Conservation (phyloP, 2,329 filamentous ascomycete species). For the Phaeoacremonium minimum region DNA sequence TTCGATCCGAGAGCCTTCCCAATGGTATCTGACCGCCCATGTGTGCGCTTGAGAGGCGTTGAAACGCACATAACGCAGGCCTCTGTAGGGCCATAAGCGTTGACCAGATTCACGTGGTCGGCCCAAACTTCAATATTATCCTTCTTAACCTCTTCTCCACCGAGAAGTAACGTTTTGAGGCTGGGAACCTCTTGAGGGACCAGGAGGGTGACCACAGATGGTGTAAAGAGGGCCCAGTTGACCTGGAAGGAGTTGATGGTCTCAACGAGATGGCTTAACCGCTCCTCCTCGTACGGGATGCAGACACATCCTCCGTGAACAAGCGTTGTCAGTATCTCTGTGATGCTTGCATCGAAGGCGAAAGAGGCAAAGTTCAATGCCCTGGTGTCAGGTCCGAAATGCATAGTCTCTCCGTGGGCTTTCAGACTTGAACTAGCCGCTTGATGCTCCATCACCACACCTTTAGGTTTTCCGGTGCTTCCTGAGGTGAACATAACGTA, state of each 20-base stretch:
- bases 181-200: constrained; percentile 6
- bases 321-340: constrained; percentile 12
- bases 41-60: no score
- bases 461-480: constrained; percentile 42
- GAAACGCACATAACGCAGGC: no score
- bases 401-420: constrained; percentile 12
- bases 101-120: no score
- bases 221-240: constrained; percentile 9
- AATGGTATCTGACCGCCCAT: no score
- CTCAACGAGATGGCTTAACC: constrained; percentile 27
- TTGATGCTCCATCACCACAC: constrained; percentile 26
- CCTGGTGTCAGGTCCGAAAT: constrained; percentile 16
- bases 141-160: no score
- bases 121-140: no score
- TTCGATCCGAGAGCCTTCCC: no score
- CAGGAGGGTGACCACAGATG: constrained; percentile 5
- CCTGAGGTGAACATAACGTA: constrained; percentile 47
- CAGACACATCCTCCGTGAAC: constrained; percentile 23
- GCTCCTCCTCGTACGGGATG: constrained; percentile 30
- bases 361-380: constrained; percentile 26
- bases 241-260: constrained; percentile 11
- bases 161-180: constrained; percentile 5
- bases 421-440: constrained; percentile 15
- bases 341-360: constrained; percentile 23
- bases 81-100: no score